phyloP scores from a whole-genome alignment of 371 early-diverging fungal species.

The Mortierella sp. region DNA sequence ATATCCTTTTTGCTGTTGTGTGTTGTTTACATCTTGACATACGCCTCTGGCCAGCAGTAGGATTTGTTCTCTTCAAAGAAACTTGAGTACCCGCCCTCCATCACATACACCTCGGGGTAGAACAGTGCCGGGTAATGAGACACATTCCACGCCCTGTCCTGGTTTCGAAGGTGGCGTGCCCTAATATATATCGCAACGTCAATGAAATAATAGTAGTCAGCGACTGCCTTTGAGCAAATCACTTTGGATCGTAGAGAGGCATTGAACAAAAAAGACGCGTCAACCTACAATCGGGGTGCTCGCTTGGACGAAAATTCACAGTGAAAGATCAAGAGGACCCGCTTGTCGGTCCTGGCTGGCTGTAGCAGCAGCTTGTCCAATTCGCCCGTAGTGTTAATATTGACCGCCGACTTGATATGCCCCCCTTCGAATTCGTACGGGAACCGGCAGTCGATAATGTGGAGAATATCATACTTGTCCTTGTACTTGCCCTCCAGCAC shows the following conservation, averaged over 20 bases:
- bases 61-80: constrained; percentile 70
- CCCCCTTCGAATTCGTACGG: constrained; percentile 93
- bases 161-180: constrained; percentile 80
- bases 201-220: background rate
- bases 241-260: background rate
- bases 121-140: constrained; percentile 81
- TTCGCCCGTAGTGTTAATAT: constrained; percentile 70
- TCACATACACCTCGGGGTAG: constrained; percentile 92
- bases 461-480: constrained; percentile 63
- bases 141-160: constrained; percentile 81
- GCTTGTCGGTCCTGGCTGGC: constrained; percentile 54
- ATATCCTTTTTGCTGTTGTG: background rate
- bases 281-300: constrained; percentile 80
- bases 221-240: background rate
- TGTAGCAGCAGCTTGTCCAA: constrained; percentile 60
- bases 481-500: constrained; percentile 63
- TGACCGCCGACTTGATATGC: constrained; percentile 83
- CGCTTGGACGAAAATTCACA: constrained; percentile 92
- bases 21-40: constrained; percentile 78
- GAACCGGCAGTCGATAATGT: constrained; percentile 89
- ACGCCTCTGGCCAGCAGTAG: constrained; percentile 75
- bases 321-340: constrained; percentile 83
- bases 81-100: constrained; percentile 88
- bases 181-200: constrained; percentile 47
- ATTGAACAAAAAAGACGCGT: background rate